phyloP scores from a whole-genome alignment of 176 grass and related monocot genomes.

The Guadua angustifolia region DNA sequence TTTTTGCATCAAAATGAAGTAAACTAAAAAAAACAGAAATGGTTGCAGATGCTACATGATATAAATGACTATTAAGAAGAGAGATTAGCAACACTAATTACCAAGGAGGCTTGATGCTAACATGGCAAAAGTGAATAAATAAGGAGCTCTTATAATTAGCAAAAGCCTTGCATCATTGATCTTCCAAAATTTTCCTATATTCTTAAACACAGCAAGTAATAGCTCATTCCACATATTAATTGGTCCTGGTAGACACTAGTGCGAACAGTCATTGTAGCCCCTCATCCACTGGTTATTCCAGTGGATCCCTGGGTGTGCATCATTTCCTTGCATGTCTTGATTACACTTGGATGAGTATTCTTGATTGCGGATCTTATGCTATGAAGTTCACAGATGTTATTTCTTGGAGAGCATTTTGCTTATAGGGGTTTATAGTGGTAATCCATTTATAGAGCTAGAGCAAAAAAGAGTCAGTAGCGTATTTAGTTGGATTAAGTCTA shows the following conservation, averaged over 20 bases:
- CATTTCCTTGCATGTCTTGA: too few relatives aligned
- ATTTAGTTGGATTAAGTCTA: too few relatives aligned
- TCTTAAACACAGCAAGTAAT: constrained; percentile 36
- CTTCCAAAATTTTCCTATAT: constrained; percentile 28
- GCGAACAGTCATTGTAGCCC: constrained; percentile 56
- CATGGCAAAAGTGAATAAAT: background rate
- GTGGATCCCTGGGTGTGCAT: constrained; percentile 57
- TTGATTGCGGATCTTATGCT: too few relatives aligned
- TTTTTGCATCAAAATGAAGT: background rate
- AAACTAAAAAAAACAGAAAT: constrained; percentile 9
- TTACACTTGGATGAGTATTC: too few relatives aligned
- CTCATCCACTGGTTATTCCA: constrained; percentile 61
- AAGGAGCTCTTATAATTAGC: background rate
- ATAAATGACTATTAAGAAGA: background rate
- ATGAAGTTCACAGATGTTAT: too few relatives aligned
- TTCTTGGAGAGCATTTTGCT: too few relatives aligned
- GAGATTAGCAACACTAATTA: background rate
- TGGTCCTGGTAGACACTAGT: constrained; percentile 57
- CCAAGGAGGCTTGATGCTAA: background rate
- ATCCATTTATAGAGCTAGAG: too few relatives aligned
- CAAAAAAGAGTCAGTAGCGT: too few relatives aligned
- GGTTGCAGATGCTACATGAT: background rate
- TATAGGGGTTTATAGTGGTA: too few relatives aligned
- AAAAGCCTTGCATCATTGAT: constrained; percentile 28
- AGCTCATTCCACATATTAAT: constrained; percentile 54